A percentile compares a stretch with the other conserved stretches of the same genome.
Conservation (phyloP, 768 basidiomycete species). For the Trametes meyenii region DNA sequence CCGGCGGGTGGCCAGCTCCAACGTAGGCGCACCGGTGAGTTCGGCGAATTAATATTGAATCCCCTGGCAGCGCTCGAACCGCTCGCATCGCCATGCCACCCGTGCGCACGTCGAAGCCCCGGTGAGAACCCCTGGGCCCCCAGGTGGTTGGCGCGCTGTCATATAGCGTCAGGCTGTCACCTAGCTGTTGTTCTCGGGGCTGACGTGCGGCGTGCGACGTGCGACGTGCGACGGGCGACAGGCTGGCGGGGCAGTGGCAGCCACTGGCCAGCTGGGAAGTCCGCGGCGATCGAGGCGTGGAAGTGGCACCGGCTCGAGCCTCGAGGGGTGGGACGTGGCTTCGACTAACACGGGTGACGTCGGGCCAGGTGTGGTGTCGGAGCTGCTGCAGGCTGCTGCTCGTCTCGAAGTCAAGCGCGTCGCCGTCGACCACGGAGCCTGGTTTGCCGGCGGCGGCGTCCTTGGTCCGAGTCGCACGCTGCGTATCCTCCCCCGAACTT, state of each 20-base stretch:
- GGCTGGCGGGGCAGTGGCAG: neutral
- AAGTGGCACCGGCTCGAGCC: neutral
- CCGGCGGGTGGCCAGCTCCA: no score
- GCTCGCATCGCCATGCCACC: neutral
- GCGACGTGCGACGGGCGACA: no score
- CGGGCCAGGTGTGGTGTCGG: no score
- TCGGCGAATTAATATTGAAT: slow-evolving; percentile 4
- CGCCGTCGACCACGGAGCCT: neutral
- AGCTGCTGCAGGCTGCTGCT: no score
- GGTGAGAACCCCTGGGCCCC: neutral
- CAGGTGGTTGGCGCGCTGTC: neutral
- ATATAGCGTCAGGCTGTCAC: no score
- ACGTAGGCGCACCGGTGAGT: slow-evolving; percentile 9
- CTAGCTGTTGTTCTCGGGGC: no score
- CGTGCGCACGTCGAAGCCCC: neutral
- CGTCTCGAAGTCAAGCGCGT: neutral
- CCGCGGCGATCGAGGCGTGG: neutral
- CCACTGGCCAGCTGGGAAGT: slow-evolving; percentile 2
- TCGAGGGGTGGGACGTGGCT: no score
- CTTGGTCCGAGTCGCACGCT: neutral
- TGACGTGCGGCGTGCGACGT: no score
- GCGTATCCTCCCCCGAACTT: neutral
- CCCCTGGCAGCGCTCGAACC: no score
- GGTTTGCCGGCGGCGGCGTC: neutral
- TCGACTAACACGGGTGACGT: no score